phyloP scores from a whole-genome alignment of 768 basidiomycete genomes.

The Hysterangium stoloniferum region DNA sequence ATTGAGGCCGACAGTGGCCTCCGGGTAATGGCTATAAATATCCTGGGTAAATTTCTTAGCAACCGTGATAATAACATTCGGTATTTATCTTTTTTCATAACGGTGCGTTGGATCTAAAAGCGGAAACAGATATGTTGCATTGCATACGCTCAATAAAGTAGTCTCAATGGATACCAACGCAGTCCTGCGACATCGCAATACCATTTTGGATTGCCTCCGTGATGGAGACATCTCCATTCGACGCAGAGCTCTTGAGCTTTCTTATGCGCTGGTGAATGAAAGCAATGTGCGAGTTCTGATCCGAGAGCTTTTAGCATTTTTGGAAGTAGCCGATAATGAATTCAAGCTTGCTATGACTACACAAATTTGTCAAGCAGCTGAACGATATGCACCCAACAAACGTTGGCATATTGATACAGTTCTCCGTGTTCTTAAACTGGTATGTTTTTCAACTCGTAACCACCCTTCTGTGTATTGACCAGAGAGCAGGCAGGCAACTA shows the following conservation, averaged over 20 bases:
- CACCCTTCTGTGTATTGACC: background rate
- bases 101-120: background rate
- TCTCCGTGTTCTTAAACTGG: conserved; percentile 82
- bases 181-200: conserved; percentile 95
- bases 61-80: conserved; percentile 99
- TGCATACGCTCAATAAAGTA: conserved; percentile 97
- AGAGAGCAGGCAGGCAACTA: conserved; percentile 84
- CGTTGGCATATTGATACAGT: conserved; percentile 99
- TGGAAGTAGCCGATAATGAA: conserved; percentile 97
- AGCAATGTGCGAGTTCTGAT: conserved; percentile 87
- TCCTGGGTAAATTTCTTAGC: conserved; percentile 94
- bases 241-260: conserved; percentile 90
- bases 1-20: conserved; percentile 95
- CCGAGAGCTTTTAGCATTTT: conserved; percentile 88
- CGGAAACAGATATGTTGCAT: conserved; percentile 76
- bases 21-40: conserved; percentile 99
- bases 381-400: conserved; percentile 94
- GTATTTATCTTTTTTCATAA: conserved; percentile 35
- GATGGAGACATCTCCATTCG: conserved; percentile 99
- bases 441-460: conserved; percentile 23
- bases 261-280: conserved; percentile 95
- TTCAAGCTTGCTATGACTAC: conserved; percentile 98
- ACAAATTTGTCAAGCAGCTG: conserved; percentile 91
- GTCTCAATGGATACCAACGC: conserved; percentile 97
- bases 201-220: conserved; percentile 97